Evolutionary conservation across 2,329 filamentous ascomycete genomes (phyloP).

Genomic region (Neofusicoccum sp.): DNA sequence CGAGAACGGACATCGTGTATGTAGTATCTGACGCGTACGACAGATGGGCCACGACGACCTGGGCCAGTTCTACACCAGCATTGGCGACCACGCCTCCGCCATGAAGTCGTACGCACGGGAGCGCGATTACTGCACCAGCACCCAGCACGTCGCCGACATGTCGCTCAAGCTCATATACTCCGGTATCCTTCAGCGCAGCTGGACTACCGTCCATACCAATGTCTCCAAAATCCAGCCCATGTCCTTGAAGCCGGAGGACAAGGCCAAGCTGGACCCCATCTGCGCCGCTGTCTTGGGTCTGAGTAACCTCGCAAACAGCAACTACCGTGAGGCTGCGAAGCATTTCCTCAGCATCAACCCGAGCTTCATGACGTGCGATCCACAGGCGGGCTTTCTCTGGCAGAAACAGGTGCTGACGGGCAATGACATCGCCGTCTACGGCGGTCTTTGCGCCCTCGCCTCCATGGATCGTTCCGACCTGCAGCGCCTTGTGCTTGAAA

Average conservation of each 20-base stretch:
- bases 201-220: conserved; percentile 67
- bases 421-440: conserved; percentile 92
- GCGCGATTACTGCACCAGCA: conserved; percentile 85
- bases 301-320: conserved; percentile 58
- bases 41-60: conserved; percentile 96
- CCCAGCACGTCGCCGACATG: conserved; percentile 82
- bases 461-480: conserved; percentile 82
- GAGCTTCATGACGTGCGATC: conserved; percentile 43
- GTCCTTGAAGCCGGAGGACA: conserved; percentile 60
- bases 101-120: conserved; percentile 81
- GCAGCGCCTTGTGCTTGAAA: conserved; percentile 76
- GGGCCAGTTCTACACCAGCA: conserved; percentile 78
- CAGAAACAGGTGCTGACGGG: conserved; percentile 74
- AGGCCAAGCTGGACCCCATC: conserved; percentile 63
- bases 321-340: conserved; percentile 69
- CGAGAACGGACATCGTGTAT: neutral
- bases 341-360: conserved; percentile 69
- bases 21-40: conserved; percentile 2
- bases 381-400: conserved; percentile 53
- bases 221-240: conserved; percentile 59
- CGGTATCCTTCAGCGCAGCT: conserved; percentile 75
- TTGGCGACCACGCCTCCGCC: conserved; percentile 72
- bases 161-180: conserved; percentile 77
- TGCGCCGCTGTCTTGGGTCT: conserved; percentile 65
- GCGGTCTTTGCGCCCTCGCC: conserved; percentile 84